Evolutionary conservation across 192 early-diverging fungal genomes (phyloP).

Genomic region (Podila horticola): DNA sequence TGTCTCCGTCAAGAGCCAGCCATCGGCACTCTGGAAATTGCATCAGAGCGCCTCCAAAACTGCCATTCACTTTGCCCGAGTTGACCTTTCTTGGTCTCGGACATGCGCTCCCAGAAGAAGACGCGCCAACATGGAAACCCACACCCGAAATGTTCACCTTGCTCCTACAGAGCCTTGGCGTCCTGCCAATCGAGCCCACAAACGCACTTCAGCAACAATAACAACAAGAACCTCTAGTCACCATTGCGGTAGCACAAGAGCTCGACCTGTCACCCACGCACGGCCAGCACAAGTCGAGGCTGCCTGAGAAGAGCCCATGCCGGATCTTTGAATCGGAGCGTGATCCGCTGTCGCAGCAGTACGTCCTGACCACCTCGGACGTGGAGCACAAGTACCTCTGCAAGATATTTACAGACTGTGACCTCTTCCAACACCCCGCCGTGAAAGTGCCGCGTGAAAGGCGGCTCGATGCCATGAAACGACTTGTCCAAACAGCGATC

Average conservation of each 20-base stretch:
- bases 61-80: neutral
- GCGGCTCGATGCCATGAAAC: neutral
- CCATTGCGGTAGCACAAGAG: neutral
- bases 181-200: neutral
- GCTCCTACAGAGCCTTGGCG: constrained; percentile 5
- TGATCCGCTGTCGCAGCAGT: constrained; percentile 12
- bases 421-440: constrained; percentile 10
- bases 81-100: neutral
- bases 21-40: too few species aligned
- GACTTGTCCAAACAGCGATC: constrained; percentile 15
- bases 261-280: neutral
- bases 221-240: neutral
- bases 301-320: neutral
- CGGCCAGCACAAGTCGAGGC: neutral
- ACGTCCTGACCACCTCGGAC: constrained; percentile 6
- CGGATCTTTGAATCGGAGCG: neutral
- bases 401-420: constrained; percentile 11
- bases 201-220: neutral
- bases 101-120: neutral
- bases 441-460: neutral
- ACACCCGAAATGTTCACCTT: constrained; percentile 15
- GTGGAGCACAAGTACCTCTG: constrained; percentile 4
- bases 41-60: neutral
- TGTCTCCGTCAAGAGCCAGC: too few species aligned
- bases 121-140: neutral